phyloP scores from a whole-genome alignment of 768 basidiomycete species.

The Collybia sordida region DNA sequence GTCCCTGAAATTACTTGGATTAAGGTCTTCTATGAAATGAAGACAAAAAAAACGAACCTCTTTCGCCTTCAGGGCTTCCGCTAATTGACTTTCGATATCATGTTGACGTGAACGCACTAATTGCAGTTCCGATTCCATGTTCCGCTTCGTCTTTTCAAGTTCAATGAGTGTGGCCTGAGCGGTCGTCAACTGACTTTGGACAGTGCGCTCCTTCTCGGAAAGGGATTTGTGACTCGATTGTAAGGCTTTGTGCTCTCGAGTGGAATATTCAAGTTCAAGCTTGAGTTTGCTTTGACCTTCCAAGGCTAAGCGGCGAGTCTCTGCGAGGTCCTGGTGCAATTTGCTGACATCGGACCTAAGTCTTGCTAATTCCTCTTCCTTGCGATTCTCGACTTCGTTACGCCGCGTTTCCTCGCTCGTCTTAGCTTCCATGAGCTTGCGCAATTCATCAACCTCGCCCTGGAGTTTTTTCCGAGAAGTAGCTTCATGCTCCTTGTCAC shows the following conservation, averaged over 20 bases:
- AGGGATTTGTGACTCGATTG: slow-evolving; percentile 63
- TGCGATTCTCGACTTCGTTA: slow-evolving; percentile 82
- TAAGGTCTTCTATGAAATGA: neutral
- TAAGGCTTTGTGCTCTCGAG: slow-evolving; percentile 59
- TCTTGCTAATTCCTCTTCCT: slow-evolving; percentile 77
- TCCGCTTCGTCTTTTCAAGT: slow-evolving; percentile 67
- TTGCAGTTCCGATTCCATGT: slow-evolving; percentile 72
- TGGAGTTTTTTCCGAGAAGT: slow-evolving; percentile 62
- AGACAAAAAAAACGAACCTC: slow-evolving; percentile 57
- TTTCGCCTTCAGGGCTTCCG: slow-evolving; percentile 61
- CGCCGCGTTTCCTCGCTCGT: slow-evolving; percentile 83
- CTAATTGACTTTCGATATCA: slow-evolving; percentile 63
- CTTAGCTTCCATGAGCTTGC: slow-evolving; percentile 81
- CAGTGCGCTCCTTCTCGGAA: slow-evolving; percentile 55
- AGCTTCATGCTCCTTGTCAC: slow-evolving; percentile 45
- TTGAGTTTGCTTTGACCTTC: slow-evolving; percentile 74
- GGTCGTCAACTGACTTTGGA: slow-evolving; percentile 49
- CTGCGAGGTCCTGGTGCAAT: slow-evolving; percentile 66
- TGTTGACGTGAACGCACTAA: slow-evolving; percentile 66
- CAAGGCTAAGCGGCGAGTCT: slow-evolving; percentile 57
- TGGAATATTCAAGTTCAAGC: slow-evolving; percentile 67
- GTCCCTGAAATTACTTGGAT: slow-evolving; percentile 40
- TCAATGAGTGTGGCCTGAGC: slow-evolving; percentile 49
- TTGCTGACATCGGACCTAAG: slow-evolving; percentile 63
- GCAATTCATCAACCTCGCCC: slow-evolving; percentile 83